Evolutionary conservation across 257 asterid species (phyloP).

Genomic region (Nicotiana otophora): DNA sequence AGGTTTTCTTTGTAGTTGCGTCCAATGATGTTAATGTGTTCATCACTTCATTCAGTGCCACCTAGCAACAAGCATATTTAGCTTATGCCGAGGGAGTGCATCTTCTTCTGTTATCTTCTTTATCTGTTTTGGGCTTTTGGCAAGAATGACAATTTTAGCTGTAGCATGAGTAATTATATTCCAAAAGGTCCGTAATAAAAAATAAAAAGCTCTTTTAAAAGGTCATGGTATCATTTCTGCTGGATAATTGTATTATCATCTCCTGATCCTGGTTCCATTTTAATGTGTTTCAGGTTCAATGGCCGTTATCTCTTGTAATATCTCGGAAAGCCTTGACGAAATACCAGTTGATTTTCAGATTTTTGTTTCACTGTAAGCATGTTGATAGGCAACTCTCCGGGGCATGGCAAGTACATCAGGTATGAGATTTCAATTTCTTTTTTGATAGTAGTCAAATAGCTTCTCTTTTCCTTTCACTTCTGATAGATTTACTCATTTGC

Average conservation of each 20-base stretch:
- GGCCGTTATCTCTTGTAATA: slow-evolving; percentile 95
- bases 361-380: slow-evolving; percentile 90
- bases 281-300: slow-evolving; percentile 61
- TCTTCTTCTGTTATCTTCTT: background rate
- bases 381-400: slow-evolving; percentile 96
- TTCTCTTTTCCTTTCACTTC: slow-evolving; percentile 12
- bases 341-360: slow-evolving; percentile 84
- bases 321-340: slow-evolving; percentile 85
- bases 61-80: background rate
- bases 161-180: background rate
- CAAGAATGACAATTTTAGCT: background rate
- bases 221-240: background rate
- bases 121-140: background rate
- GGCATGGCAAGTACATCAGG: slow-evolving; percentile 97
- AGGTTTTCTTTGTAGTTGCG: background rate
- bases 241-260: background rate
- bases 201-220: background rate
- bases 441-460: slow-evolving; percentile 7
- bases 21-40: background rate
- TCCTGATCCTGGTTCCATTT: background rate
- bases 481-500: background rate
- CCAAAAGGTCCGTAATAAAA: too few relatives aligned
- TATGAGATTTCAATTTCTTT: slow-evolving; percentile 18
- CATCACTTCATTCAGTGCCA: background rate
- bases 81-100: background rate